phyloP scores from a whole-genome alignment of 2,329 filamentous ascomycete genomes.

The Talaromyces sp. region DNA sequence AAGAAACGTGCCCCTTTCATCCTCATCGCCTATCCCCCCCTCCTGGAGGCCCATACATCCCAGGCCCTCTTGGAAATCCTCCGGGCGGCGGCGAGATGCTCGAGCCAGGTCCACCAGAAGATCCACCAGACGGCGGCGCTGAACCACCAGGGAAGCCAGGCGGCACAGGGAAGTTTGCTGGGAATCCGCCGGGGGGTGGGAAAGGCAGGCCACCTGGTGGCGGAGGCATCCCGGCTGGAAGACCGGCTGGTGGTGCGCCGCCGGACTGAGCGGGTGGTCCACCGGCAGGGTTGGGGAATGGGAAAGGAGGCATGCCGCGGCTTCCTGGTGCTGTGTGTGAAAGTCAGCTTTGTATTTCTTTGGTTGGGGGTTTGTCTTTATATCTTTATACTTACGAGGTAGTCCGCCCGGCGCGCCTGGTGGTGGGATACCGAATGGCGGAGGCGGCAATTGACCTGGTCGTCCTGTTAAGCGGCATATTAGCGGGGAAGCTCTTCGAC shows the following conservation, averaged over 20 bases:
- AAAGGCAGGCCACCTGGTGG: slow-evolving; percentile 27
- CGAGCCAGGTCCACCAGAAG: slow-evolving; percentile 14
- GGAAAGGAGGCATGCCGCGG: slow-evolving; percentile 42
- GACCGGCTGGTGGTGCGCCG: slow-evolving; percentile 1
- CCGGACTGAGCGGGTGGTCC: slow-evolving; percentile 7
- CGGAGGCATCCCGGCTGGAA: slow-evolving; percentile 16
- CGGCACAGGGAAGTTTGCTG: slow-evolving; percentile 38
- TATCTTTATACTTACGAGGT: slow-evolving; percentile 46
- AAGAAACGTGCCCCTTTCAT: background rate
- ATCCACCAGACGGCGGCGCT: slow-evolving; percentile 24
- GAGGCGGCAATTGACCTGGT: slow-evolving; percentile 45
- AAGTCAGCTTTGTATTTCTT: background rate
- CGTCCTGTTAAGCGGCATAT: slow-evolving; percentile 19
- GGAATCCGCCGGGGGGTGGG: slow-evolving; percentile 36
- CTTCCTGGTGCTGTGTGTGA: slow-evolving; percentile 46
- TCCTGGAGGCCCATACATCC: background rate
- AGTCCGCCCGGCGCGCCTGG: slow-evolving; percentile 33
- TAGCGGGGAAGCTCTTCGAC: background rate
- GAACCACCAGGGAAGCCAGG: slow-evolving; percentile 26
- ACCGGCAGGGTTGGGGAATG: slow-evolving; percentile 44
- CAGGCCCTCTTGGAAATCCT: slow-evolving; percentile 14
- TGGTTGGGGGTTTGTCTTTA: too few species aligned
- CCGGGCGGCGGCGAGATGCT: slow-evolving; percentile 11
- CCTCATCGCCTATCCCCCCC: slow-evolving; percentile 23
- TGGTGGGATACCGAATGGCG: slow-evolving; percentile 51